These are phyloP conservation scores for Tetrahymena malaccensis DNA, from an alignment of 73 alveolate species.

Conservation along the genomic window DNA sequence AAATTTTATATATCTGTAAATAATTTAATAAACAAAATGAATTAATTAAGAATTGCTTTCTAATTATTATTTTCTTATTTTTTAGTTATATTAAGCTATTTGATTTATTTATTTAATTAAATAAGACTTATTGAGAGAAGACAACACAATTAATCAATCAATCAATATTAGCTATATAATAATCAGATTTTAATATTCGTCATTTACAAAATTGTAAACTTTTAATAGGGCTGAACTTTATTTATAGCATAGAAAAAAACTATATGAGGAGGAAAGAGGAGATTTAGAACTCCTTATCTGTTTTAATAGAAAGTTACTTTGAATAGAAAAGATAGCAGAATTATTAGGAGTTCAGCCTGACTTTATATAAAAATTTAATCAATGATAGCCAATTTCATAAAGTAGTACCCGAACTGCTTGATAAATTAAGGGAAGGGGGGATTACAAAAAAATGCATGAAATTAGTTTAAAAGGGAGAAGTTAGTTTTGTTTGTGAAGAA, in stretches of 20 bases:
- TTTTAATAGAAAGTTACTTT: not conserved
- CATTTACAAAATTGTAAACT: not conserved
- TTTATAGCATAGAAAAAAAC: not conserved
- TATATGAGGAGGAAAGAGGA: not conserved
- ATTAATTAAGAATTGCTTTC: not conserved
- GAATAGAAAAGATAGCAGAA: not conserved
- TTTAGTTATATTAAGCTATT: not conserved
- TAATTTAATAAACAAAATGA: too few species aligned
- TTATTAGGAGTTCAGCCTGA: not conserved
- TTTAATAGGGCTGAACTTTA: too few species aligned
- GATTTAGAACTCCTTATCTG: not conserved
- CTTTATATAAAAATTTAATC: not conserved
- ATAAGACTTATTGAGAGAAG: not conserved
- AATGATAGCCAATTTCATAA: not conserved
- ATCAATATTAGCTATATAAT: not conserved
- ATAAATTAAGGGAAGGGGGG: not conserved
- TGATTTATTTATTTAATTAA: too few species aligned
- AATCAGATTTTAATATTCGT: too few species aligned
- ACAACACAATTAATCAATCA: not conserved
- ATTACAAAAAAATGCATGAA: not conserved
- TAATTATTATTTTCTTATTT: too few species aligned
- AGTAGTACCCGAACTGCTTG: not conserved
- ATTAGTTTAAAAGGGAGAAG: not conserved
- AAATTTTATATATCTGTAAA: not conserved
- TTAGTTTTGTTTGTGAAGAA: not conserved